Conservation (phyloP, 2,329 filamentous ascomycete genomes). For the Thielaviopsis populi region DNA sequence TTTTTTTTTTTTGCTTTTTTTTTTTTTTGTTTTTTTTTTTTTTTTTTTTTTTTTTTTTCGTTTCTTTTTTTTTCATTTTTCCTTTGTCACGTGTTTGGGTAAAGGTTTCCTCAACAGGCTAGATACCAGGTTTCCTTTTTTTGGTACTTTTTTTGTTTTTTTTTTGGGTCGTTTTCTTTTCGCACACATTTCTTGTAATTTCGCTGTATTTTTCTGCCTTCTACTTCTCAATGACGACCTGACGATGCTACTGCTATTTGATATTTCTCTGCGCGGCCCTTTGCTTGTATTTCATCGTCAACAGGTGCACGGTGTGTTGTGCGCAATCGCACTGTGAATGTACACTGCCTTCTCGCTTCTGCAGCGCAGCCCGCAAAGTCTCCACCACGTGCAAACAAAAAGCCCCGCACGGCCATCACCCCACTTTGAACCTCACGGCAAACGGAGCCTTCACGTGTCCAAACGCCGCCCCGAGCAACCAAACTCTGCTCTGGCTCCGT, state of each 20-base stretch:
- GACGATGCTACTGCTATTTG: neutral
- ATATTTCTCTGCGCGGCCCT: neutral
- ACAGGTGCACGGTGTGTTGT: neutral
- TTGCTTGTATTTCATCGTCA: neutral
- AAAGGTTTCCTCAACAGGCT: neutral
- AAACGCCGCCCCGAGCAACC: neutral
- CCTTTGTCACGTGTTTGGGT: neutral
- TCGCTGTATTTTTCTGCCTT: neutral
- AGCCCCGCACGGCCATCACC: constrained; percentile 10
- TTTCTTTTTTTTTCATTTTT: neutral
- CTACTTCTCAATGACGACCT: neutral
- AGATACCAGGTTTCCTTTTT: constrained; percentile 6
- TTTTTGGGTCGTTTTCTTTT: neutral
- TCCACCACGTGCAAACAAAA: neutral
- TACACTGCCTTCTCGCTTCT: neutral
- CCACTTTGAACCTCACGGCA: constrained; percentile 15
- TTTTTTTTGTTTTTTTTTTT: neutral
- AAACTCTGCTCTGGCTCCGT: neutral
- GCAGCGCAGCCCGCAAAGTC: neutral
- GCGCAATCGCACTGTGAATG: neutral
- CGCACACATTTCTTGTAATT: neutral
- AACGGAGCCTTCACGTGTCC: neutral
- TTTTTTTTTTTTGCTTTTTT: neutral
- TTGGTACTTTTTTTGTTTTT: constrained; percentile 4
- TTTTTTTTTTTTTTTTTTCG: neutral